Base-by-base conservation (phyloP, 345 rosid species). In the Microthlaspi erraticum region DNA sequence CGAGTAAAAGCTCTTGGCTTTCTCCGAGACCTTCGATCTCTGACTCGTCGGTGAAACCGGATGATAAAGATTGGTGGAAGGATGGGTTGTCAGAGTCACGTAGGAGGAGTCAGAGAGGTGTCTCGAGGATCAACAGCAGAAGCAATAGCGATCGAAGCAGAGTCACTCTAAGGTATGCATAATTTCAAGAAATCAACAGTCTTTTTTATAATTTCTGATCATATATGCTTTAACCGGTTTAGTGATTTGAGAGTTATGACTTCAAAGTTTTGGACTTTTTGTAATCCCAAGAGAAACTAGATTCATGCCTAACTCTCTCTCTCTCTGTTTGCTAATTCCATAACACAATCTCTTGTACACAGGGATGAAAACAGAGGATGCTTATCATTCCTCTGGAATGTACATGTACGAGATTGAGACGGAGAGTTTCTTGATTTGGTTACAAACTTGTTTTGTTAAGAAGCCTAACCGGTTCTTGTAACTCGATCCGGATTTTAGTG, bases 61-160 rank as follows among this genome's bases (percentile, higher is more conserved):
- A 45, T 11, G 92, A 84, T 66, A 78, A 83, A 64, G 87, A 88
- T 57, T 87, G 95, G 91, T 88, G 91, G 95, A 86, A 79, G 82
- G 83, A 73, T 42, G 82, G 79, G 53, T 64, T 48, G 19, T 63
- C 80, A 0, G 80, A 60, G 10, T 73, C 84, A 4, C 73, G 55
- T 37, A 80, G 79, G 64, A 81, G 79, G 64, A 81, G 79, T 51
- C 90, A 83, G 38, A 75, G 57, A 36, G 63, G 29, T 34, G 78
- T 68, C 34, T 60, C 69, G 20, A 68, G 74, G 74, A 61, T 75
- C 58, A 68, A 68, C 9, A 84, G 77, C 62, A 83, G 83, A 81
- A 81, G 72, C 72, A 76, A 74, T 46, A 84, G 83, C 9, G 64
- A 70, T 69, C 75, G 66, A 32, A 70, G 74, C 19, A 57, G 74